These are phyloP conservation scores for Alternaria rosae DNA, from an alignment of 2,329 filamentous ascomycete species.

Conservation along the genomic window DNA sequence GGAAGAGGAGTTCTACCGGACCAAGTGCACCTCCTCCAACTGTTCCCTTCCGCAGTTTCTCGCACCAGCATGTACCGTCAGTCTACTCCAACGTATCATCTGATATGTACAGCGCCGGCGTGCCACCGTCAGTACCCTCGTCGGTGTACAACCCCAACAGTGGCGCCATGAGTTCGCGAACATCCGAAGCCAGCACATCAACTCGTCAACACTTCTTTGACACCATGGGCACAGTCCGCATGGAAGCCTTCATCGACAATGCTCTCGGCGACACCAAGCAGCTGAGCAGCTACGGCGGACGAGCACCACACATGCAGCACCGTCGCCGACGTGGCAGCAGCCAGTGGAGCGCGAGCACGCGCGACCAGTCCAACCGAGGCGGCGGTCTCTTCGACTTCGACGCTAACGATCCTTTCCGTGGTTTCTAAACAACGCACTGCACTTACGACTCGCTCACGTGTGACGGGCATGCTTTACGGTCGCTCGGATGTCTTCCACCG, in stretches of 20 bases:
- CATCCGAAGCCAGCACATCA: slow-evolving; percentile 59
- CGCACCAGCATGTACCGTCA: slow-evolving; percentile 55
- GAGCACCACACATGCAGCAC: slow-evolving; percentile 31
- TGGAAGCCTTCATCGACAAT: slow-evolving; percentile 91
- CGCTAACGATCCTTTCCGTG: slow-evolving; percentile 46
- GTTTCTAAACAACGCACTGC: slow-evolving; percentile 34
- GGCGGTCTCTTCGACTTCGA: slow-evolving; percentile 46
- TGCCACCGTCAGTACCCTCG: slow-evolving; percentile 46
- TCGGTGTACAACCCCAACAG: slow-evolving; percentile 51
- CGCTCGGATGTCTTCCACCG: slow-evolving; percentile 6
- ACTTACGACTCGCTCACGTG: slow-evolving; percentile 15
- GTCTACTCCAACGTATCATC: slow-evolving; percentile 51
- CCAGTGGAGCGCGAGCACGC: slow-evolving; percentile 48
- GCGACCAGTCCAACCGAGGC: slow-evolving; percentile 35
- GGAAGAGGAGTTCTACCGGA: slow-evolving; percentile 90
- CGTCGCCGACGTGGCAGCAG: slow-evolving; percentile 44
- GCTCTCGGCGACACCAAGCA: slow-evolving; percentile 37
- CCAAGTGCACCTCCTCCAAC: slow-evolving; percentile 73
- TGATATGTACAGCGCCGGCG: slow-evolving; percentile 45
- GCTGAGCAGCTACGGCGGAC: slow-evolving; percentile 16
- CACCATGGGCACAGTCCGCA: slow-evolving; percentile 85
- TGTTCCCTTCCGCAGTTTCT: slow-evolving; percentile 78
- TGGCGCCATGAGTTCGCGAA: slow-evolving; percentile 58
- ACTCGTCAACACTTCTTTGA: slow-evolving; percentile 75
- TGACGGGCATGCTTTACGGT: slow-evolving; percentile 19